Conservation (phyloP, 139 green algal species). For the Medakamo hakoo region DNA sequence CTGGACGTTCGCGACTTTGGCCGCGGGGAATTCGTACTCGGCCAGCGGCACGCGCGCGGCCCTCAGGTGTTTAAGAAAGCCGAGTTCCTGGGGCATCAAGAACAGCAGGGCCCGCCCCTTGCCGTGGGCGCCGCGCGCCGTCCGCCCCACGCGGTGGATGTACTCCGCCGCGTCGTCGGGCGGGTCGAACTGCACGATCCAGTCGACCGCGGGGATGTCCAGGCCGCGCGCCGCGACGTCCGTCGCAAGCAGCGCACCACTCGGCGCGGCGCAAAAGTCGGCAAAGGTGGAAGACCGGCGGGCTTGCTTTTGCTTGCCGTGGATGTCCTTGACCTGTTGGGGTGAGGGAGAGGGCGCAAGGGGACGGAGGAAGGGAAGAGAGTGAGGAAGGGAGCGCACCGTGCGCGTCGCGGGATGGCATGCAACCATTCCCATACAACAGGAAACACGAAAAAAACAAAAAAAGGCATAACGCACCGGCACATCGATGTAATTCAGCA, state of each 20-base stretch:
- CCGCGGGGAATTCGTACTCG: slow-evolving; percentile 93
- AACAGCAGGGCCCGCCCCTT: slow-evolving; percentile 83
- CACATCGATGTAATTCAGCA: slow-evolving; percentile 99
- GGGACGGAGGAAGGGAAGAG: too few species aligned
- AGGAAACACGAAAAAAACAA: too few species aligned
- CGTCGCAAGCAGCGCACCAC: slow-evolving; percentile 85
- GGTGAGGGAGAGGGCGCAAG: too few species aligned
- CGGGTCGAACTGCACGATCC: slow-evolving; percentile 98
- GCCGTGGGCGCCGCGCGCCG: slow-evolving; percentile 66
- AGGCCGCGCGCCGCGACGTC: slow-evolving; percentile 95
- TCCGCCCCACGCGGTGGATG: slow-evolving; percentile 76
- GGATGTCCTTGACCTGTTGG: slow-evolving; percentile 86
- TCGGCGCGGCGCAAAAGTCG: slow-evolving; percentile 85
- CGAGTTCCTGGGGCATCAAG: slow-evolving; percentile 87
- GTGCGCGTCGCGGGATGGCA: too few species aligned
- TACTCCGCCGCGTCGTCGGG: slow-evolving; percentile 91
- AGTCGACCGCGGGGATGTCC: slow-evolving; percentile 92
- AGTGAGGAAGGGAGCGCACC: too few species aligned
- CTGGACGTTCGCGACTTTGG: slow-evolving; percentile 95
- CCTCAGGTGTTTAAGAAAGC: slow-evolving; percentile 83
- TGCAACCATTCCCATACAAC: too few species aligned
- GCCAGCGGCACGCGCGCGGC: slow-evolving; percentile 65
- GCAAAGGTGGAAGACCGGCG: slow-evolving; percentile 92
- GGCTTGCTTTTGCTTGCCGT: slow-evolving; percentile 98
- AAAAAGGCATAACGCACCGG: too few species aligned